A percentile compares a stretch with the other conserved stretches of the same genome.
Evolutionary conservation across 306 rosid species (phyloP).

Genomic region (Cucumis melo): DNA sequence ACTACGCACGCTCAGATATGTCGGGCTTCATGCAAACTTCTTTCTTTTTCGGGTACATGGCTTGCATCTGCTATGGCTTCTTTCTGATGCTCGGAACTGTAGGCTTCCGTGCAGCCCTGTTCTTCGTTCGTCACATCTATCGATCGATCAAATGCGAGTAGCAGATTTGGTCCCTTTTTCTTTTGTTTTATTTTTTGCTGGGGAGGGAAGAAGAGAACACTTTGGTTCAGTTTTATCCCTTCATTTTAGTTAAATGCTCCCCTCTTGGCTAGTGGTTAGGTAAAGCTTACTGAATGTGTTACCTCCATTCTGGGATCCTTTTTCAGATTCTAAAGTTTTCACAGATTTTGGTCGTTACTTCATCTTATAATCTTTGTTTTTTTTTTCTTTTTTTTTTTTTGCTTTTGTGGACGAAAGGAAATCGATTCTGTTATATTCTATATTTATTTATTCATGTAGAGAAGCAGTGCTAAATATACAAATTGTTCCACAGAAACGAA

Average conservation of each 20-base stretch:
- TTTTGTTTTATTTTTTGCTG: background rate
- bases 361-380: background rate
- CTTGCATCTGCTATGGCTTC: constrained; percentile 97
- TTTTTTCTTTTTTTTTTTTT: background rate
- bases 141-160: constrained; percentile 97
- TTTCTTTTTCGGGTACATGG: constrained; percentile 97
- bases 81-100: constrained; percentile 91
- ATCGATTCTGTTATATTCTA: background rate
- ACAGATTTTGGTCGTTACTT: background rate
- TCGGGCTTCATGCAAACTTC: constrained; percentile 96
- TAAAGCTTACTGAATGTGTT: background rate
- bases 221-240: constrained; percentile 5
- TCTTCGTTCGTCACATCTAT: constrained; percentile 92
- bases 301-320: background rate
- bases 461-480: constrained; percentile 1
- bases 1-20: constrained; percentile 88
- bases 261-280: background rate
- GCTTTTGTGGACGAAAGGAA: background rate
- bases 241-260: background rate
- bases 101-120: constrained; percentile 86
- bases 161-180: background rate
- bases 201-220: background rate
- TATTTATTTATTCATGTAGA: constrained; percentile 4
- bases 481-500: background rate
- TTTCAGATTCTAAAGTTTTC: background rate